Conservation (phyloP, 2,329 filamentous ascomycete species). For the Corinectria fuckeliana region DNA sequence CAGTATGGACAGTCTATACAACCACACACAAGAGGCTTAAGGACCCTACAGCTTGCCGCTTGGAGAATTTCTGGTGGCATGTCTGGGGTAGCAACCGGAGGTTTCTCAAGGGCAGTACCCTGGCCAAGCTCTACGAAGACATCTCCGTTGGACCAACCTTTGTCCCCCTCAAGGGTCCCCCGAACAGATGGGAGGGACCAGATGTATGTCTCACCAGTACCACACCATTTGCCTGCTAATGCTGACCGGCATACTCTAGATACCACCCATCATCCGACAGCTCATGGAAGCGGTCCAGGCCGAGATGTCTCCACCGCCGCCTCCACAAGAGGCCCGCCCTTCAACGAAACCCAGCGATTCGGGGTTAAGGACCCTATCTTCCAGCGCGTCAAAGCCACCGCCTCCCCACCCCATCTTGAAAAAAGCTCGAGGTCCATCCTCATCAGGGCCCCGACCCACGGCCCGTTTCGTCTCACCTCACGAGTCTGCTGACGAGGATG, state of each 20-base stretch:
- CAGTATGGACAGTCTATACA: conserved; percentile 58
- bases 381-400: conserved; percentile 52
- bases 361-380: conserved; percentile 43
- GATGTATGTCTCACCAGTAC: conserved; percentile 47
- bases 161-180: conserved; percentile 60
- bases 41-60: conserved; percentile 66
- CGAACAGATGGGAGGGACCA: conserved; percentile 59
- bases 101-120: conserved; percentile 57
- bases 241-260: conserved; percentile 32
- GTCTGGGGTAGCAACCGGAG: conserved; percentile 66
- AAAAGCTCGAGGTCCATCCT: conserved; percentile 61
- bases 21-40: conserved; percentile 63
- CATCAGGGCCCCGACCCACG: conserved; percentile 61
- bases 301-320: conserved; percentile 22
- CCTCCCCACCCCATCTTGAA: conserved; percentile 65
- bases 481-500: conserved; percentile 53
- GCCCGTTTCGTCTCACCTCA: conserved; percentile 66
- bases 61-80: conserved; percentile 73
- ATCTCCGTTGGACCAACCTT: conserved; percentile 65
- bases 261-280: conserved; percentile 39
- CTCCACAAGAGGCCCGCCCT: conserved; percentile 22
- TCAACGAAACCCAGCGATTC: conserved; percentile 30
- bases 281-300: conserved; percentile 36
- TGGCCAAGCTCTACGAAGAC: conserved; percentile 63
- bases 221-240: neutral